Evolutionary conservation across 2,329 filamentous ascomycete genomes (phyloP).

Genomic region (Trichoderma atroviride): DNA sequence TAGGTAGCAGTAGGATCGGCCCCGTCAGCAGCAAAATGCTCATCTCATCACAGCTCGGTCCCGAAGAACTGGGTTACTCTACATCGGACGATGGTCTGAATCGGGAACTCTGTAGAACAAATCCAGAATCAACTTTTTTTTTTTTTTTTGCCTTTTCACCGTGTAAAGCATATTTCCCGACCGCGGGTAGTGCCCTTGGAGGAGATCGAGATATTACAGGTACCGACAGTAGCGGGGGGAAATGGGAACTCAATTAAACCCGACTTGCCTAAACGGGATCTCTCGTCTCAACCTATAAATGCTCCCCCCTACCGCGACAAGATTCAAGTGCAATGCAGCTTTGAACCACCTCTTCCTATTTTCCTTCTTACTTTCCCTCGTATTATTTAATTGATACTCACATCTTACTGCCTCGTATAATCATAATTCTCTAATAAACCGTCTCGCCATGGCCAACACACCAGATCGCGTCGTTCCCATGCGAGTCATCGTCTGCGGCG

Average conservation of each 20-base stretch:
- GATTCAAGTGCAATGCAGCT: not conserved
- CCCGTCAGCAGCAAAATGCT: not conserved
- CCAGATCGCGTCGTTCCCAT: slow-evolving; percentile 43
- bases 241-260: not conserved
- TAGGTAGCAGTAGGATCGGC: not conserved
- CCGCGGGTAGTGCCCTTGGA: not conserved
- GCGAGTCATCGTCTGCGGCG: slow-evolving; percentile 45
- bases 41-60: not conserved
- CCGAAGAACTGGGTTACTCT: not conserved
- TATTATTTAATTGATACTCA: not conserved
- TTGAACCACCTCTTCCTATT: not conserved
- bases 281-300: not conserved
- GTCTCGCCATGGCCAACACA: not conserved
- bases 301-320: not conserved
- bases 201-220: not conserved
- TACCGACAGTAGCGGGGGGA: not conserved
- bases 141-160: not conserved
- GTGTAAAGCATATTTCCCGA: not conserved
- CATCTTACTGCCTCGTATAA: not conserved
- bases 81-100: not conserved
- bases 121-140: not conserved
- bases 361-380: not conserved
- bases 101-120: too few species aligned
- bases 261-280: not conserved
- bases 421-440: slow-evolving; percentile 7